Percentiles rank a stretch among this genome's conserved stretches.
Evolutionary conservation across 345 rosid species (phyloP).

Genomic region (Linum trigynum): DNA sequence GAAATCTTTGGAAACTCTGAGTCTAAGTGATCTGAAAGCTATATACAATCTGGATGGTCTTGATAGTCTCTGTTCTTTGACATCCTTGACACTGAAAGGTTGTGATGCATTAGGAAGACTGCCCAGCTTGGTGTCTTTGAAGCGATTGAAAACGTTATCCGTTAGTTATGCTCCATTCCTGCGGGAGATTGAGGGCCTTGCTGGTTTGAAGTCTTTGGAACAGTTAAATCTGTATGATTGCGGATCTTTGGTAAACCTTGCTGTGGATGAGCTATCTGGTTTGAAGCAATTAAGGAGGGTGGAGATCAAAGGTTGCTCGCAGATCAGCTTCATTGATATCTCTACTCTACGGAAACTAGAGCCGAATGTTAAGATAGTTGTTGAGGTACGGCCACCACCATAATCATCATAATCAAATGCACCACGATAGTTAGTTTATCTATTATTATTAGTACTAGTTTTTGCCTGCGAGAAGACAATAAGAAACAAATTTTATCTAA

Average conservation of each 20-base stretch:
- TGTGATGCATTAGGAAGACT: not conserved
- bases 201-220: not conserved
- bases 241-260: not conserved
- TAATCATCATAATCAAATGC: too few relatives aligned
- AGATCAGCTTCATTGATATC: too few relatives aligned
- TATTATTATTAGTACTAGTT: too few relatives aligned
- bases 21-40: not conserved
- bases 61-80: not conserved
- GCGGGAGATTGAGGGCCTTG: not conserved
- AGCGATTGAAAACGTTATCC: too few relatives aligned
- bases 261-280: not conserved
- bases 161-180: not conserved
- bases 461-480: too few relatives aligned
- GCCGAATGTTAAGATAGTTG: too few relatives aligned
- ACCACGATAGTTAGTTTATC: too few relatives aligned
- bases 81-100: not conserved
- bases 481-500: too few relatives aligned
- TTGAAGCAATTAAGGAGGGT: not conserved
- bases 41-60: not conserved
- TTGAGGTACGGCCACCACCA: too few relatives aligned
- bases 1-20: not conserved
- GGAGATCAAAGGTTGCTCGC: not conserved
- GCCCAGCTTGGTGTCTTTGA: not conserved
- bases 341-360: too few relatives aligned
- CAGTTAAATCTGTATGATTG: not conserved